phyloP scores from a whole-genome alignment of 2,329 filamentous ascomycete genomes.

The Amylocarpus encephaloides region DNA sequence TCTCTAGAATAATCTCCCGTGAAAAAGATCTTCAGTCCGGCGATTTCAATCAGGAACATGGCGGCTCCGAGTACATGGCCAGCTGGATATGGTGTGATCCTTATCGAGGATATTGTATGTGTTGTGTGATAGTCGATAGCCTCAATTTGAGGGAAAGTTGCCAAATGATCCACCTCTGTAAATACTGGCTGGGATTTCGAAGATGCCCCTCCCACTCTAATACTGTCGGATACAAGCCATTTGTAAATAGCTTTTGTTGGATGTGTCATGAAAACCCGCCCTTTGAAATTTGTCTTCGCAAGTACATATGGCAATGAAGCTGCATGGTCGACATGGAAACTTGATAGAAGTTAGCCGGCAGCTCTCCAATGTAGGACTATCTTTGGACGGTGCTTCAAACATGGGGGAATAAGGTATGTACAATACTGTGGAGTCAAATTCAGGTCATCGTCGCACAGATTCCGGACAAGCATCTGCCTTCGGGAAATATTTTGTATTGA shows the following conservation, averaged over 20 bases:
- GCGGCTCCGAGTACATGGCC: slow-evolving; percentile 97
- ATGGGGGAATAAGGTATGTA: slow-evolving; percentile 24
- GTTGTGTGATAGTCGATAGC: slow-evolving; percentile 98
- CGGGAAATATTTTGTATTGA: slow-evolving; percentile 39
- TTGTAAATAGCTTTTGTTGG: slow-evolving; percentile 99
- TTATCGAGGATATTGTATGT: slow-evolving; percentile 91
- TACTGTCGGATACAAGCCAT: slow-evolving; percentile 96
- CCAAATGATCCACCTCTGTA: slow-evolving; percentile 90
- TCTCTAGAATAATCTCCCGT: slow-evolving; percentile 97
- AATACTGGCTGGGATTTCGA: slow-evolving; percentile 72
- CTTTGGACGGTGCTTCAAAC: slow-evolving; percentile 5
- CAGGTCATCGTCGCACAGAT: slow-evolving; percentile 28
- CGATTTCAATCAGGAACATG: slow-evolving; percentile 98
- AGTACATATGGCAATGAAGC: slow-evolving; percentile 96
- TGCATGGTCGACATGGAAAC: slow-evolving; percentile 98
- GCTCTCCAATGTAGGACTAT: background rate
- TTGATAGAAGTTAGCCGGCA: slow-evolving; percentile 35
- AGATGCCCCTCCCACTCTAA: slow-evolving; percentile 73
- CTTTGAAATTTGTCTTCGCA: slow-evolving; percentile 95
- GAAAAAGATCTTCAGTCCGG: slow-evolving; percentile 92
- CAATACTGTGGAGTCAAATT: slow-evolving; percentile 19
- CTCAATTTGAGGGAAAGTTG: slow-evolving; percentile 89
- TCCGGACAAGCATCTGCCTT: slow-evolving; percentile 30
- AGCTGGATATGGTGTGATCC: slow-evolving; percentile 93
- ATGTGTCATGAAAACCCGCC: slow-evolving; percentile 98